These are phyloP conservation scores for Aspergillus fructus DNA, from an alignment of 2,329 filamentous ascomycete species.

Conservation along the genomic window DNA sequence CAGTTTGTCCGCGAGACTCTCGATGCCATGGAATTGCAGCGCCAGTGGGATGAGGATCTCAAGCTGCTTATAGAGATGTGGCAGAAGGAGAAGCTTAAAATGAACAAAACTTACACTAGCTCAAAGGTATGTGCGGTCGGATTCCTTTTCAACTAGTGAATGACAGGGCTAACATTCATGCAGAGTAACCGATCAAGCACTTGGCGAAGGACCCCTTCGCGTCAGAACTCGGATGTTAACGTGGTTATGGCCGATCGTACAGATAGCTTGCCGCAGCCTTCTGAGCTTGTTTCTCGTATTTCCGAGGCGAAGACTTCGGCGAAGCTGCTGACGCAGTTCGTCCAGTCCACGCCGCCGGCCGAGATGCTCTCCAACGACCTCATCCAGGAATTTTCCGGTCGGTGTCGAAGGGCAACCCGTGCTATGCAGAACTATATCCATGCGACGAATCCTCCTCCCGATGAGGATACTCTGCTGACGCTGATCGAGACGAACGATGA, in stretches of 20 bases:
- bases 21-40: constrained; percentile 71
- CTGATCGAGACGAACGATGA: constrained; percentile 95
- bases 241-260: constrained; percentile 36
- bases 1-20: constrained; percentile 87
- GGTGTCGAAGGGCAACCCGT: constrained; percentile 76
- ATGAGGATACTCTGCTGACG: constrained; percentile 90
- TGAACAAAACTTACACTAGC: constrained; percentile 39
- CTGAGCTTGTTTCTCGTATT: constrained; percentile 77
- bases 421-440: constrained; percentile 86
- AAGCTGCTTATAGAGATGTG: constrained; percentile 77
- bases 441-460: constrained; percentile 73
- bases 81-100: constrained; percentile 77
- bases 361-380: constrained; percentile 84
- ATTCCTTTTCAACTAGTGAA: background rate
- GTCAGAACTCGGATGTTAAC: constrained; percentile 23
- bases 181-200: constrained; percentile 7
- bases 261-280: constrained; percentile 60
- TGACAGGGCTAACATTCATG: background rate
- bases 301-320: constrained; percentile 90
- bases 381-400: constrained; percentile 85
- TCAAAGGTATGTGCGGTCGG: background rate
- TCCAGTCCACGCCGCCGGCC: constrained; percentile 75
- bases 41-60: constrained; percentile 72
- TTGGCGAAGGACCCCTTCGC: constrained; percentile 21
- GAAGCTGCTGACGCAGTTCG: constrained; percentile 85